phyloP scores from a whole-genome alignment of 352 stramenopile species.

The Pythium guiyangense region DNA sequence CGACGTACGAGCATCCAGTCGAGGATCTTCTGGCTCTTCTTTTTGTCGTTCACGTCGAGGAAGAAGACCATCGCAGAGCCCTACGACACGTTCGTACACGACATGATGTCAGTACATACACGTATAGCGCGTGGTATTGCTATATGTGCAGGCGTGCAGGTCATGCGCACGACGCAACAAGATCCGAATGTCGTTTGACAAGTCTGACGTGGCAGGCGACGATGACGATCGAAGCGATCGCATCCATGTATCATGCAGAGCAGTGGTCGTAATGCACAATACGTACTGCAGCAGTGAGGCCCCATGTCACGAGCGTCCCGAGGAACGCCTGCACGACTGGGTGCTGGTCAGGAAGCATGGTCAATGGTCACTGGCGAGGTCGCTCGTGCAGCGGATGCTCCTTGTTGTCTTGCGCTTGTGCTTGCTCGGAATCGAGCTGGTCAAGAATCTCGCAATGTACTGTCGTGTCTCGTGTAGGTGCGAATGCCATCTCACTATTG shows the following conservation, averaged over 20 bases:
- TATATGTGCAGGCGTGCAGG: no score
- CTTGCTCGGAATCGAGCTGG: no score
- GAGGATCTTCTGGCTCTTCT: conserved; percentile 75
- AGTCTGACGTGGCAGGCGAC: no score
- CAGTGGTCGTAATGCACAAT: no score
- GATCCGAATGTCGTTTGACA: no score
- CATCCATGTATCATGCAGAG: no score
- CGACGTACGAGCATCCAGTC: conserved; percentile 66
- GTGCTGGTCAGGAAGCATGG: conserved; percentile 74
- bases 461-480: background rate
- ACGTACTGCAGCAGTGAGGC: conserved; percentile 68
- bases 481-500: no score
- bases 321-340: conserved; percentile 77
- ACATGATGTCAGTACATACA: background rate
- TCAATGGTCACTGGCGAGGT: background rate
- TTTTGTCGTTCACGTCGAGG: conserved; percentile 72
- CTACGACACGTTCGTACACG: conserved; percentile 11
- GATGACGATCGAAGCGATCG: no score
- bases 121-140: background rate
- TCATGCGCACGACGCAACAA: no score
- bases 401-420: background rate
- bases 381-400: no score
- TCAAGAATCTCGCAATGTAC: background rate
- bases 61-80: conserved; percentile 79
- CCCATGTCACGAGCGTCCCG: conserved; percentile 82